Evolutionary conservation across 1,139 yeast genomes (phyloP), one percentile per base, ranked within the genome.

Genomic region (Blastobotrys malaysiensis): DNA sequence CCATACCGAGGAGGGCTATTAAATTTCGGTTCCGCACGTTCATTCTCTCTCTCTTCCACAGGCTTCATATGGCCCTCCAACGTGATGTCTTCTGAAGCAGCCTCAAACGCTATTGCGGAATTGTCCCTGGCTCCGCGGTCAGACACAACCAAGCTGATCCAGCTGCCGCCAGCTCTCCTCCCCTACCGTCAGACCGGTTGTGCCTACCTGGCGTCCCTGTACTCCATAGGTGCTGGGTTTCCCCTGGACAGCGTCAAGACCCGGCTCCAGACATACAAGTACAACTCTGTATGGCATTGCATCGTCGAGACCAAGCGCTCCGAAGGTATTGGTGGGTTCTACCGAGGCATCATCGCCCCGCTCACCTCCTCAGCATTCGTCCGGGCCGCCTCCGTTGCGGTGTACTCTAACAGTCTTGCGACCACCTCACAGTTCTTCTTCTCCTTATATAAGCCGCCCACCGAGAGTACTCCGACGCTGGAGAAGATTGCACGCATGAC

Each of bases 161-260:
- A 14, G 20, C 49, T 24, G 2, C 39, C 49, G 43, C 20, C 18
- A 14, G 19, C 11, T 3, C 63, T 84, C 11, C 71, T 74, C 52
- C 87, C 89, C 1, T 83, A 80, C 69, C 73, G 82, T 55, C 76
- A 84, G 1, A 78, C 84, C 14, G 70, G 83, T 2, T 65, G 84
- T 54, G 86, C 91, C 1, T 84, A 83, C 62, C 72, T 57, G 4
- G 78, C 95, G 1, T 84, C 95, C 0, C 69, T 86, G 51, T 70
- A 80, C 13, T 79, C 93, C 13, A 86, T 91, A 0, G 76, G 82
- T 5, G 77, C 82, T n/a, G 95, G 95, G 9, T 88, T 84, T 65
- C 97, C 97, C 0, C 69, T 89, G 50, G 97, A 89, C 66, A 85
- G 95, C 9, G 77, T 89, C 55, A 89, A 89, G 68, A 88, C 95